Evolutionary conservation across 208 protist genomes (phyloP).

Genomic region (Spongospora subterranea): DNA sequence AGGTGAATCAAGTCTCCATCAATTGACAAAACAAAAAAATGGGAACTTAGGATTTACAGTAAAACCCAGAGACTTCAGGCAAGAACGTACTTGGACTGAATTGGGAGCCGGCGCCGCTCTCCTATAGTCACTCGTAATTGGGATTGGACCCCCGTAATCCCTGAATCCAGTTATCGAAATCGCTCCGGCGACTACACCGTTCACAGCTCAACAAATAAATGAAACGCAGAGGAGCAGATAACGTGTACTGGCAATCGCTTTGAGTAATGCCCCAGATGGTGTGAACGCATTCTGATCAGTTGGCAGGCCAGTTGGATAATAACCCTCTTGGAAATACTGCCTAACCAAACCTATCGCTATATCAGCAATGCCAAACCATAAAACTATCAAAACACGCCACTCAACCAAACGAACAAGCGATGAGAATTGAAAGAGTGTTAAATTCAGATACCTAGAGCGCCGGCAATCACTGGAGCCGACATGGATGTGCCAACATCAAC

Average conservation of each 20-base stretch:
- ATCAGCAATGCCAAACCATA: too few species aligned
- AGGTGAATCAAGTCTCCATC: not conserved
- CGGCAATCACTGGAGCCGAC: constrained; percentile 9
- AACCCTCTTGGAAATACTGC: constrained; percentile 13
- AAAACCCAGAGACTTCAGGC: too few species aligned
- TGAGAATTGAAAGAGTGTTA: not conserved
- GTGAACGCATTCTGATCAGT: not conserved
- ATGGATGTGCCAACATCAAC: constrained; percentile 25
- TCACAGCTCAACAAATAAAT: not conserved
- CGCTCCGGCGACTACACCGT: not conserved
- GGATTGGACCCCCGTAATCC: constrained; percentile 8
- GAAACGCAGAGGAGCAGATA: not conserved
- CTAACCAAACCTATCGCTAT: too few species aligned
- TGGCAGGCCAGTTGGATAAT: not conserved
- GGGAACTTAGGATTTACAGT: too few species aligned
- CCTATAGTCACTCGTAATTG: not conserved
- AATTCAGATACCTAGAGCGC: not conserved
- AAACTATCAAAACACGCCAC: too few species aligned
- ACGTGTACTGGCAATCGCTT: not conserved
- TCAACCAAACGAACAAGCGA: not conserved
- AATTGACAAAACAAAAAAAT: too few species aligned
- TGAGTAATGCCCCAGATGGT: constrained; percentile 6
- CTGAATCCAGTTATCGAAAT: not conserved
- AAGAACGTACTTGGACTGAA: not conserved
- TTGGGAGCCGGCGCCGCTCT: not conserved